Base-by-base conservation (phyloP, 306 rosid genomes). In the Vigna angularis region DNA sequence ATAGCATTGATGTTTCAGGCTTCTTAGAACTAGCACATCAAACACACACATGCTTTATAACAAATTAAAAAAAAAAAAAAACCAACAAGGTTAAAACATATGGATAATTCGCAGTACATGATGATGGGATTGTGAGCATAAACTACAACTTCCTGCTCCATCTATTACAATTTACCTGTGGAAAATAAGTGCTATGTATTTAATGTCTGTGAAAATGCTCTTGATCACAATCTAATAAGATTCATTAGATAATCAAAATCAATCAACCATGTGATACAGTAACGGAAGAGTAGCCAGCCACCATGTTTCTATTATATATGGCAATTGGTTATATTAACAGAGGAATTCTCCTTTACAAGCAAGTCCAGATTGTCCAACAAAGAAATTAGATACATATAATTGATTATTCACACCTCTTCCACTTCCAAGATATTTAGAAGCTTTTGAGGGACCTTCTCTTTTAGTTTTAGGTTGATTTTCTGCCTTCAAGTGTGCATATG, bases 361-460 rank as follows among this genome's bases (percentile, higher is more conserved):
- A 71, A 36, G 50, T 49, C 57, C 47, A 66, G 61, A 77, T 47
- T 48, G 17, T 45, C 10, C 17, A 56, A 73, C 30, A 52, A 64
- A 76, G 40, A 36, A 20, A 59, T 36, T 69, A 22, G 48, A 26
- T 53, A 18, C 65, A 58, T 66, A 20, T 55, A 74, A 32, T 36
- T 30, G 12, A 82, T 61, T 75, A 38, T 79, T 57, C 86, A 74
- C 84, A 90, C 99, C 91, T 57, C 75, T 93, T 77, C 99, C 99
- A 56, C 90, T 88, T 77, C 98, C 95, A 80, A 92, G 98, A 80
- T 81, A 91, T 34, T 81, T 20, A 71, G 83, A 90, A 83, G 91
- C 98, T 90, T 88, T 96, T 50, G 99, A 96, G 59, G 94, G 91
- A 28, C 94, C 94, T 83, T 86, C 90, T 81, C 96, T 85, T 88